phyloP scores from a whole-genome alignment of 108 stramenopile genomes.

The Cyclotella baltica region DNA sequence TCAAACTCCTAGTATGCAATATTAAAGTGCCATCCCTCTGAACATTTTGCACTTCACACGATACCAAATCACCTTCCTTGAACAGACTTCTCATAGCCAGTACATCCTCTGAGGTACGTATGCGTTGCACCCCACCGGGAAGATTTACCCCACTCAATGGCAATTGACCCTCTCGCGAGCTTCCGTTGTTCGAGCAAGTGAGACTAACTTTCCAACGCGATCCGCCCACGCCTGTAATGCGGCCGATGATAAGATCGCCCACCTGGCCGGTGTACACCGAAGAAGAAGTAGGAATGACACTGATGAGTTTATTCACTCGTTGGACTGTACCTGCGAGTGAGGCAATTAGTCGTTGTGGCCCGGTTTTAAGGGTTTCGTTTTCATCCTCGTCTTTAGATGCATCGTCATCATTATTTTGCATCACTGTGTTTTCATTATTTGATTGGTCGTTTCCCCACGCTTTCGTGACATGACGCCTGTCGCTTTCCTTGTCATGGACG shows the following conservation, averaged over 20 bases:
- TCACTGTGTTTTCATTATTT: conserved; percentile 26
- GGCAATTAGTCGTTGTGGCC: conserved; percentile 78
- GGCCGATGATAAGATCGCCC: conserved; percentile 97
- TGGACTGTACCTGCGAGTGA: conserved; percentile 92
- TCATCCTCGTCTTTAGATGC: conserved; percentile 25
- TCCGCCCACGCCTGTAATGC: conserved; percentile 85
- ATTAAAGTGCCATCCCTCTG: conserved; percentile 85
- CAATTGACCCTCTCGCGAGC: conserved; percentile 73
- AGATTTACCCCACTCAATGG: conserved; percentile 92
- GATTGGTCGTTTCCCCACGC: conserved; percentile 43
- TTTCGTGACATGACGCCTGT: conserved; percentile 47
- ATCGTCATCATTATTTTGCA: conserved; percentile 27
- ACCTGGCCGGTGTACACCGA: conserved; percentile 86
- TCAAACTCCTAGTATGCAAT: conserved; percentile 91
- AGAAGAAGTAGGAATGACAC: conserved; percentile 85
- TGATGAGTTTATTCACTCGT: conserved; percentile 95
- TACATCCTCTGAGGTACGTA: conserved; percentile 95
- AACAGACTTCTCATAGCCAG: conserved; percentile 93
- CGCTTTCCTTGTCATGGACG: conserved; percentile 40
- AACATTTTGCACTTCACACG: conserved; percentile 90
- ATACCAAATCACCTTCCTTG: conserved; percentile 92
- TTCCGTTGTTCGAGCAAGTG: conserved; percentile 47
- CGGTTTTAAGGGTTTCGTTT: conserved; percentile 27
- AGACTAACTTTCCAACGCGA: conserved; percentile 91
- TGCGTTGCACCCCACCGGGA: conserved; percentile 94